Base-by-base conservation (phyloP, 2,329 filamentous ascomycete genomes). In the Hymenoscyphus linearis region DNA sequence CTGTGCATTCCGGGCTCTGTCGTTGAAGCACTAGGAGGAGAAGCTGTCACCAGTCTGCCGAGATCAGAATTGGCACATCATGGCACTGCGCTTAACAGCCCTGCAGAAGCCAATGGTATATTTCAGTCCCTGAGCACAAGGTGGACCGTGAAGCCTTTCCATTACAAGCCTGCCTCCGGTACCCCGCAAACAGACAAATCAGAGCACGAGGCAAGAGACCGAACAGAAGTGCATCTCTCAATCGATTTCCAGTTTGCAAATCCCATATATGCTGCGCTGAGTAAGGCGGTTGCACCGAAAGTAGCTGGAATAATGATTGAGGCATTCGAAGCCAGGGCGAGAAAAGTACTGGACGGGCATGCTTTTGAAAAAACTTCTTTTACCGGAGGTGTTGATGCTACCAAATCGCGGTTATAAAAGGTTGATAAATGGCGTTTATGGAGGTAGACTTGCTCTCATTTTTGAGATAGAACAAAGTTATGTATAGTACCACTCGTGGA, bases 261-360 rank as follows among this genome's bases (percentile, higher is more conserved):
- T 75, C 91, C 93, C n/a, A 74, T 96, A 60, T 96, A 97, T 77
- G 87, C 86, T 50, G 85, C 89, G 22, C 79, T 97, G 72, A 95
- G 93, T 73, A 82, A 86, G 40, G 88, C 90, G 36, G 87, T 95
- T 26, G 91, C 91, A 66, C 88, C 91, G 35, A 91, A 90, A 76
- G 86, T 97, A 65, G 93, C 91, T 1, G 86, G 85, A 3, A 81
- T 89, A 66, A 96, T 99, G 92, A 89, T 98, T 66, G 87, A 90
- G 74, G 93, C 95, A 0, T 99, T 99, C 78, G 93, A 97, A 78
- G 84, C 85, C 75, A 82, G 90, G 71, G 92, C 95, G 5, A 79
- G 79, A 71, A 78, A 83, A 69, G 73, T 91, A 55, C 74, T 83
- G 68, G 77, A 68, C 36, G 65, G 66, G 3, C 64, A 64, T 18